These are phyloP conservation scores for Starmerella bombicola DNA, from an alignment of 805 yeast genomes.

Conservation along the genomic window DNA sequence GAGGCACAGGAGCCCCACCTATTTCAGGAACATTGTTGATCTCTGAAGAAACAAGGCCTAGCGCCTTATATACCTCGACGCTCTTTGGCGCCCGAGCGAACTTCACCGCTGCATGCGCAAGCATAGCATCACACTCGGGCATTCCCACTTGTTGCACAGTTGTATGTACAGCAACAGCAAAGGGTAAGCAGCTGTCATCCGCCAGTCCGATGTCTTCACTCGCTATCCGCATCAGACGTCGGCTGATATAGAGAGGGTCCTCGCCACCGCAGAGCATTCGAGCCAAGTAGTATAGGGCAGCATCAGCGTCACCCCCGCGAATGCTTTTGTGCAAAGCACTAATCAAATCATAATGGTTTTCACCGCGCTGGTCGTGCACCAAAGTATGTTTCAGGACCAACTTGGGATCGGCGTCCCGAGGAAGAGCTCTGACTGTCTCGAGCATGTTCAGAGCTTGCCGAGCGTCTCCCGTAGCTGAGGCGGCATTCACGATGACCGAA, in stretches of 20 bases:
- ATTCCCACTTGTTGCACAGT: slow-evolving; percentile 83
- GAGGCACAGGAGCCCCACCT: slow-evolving; percentile 46
- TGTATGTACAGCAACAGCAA: slow-evolving; percentile 74
- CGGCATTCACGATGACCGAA: slow-evolving; percentile 52
- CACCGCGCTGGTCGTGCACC: slow-evolving; percentile 77
- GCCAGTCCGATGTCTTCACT: slow-evolving; percentile 85
- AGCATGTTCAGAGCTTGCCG: slow-evolving; percentile 68
- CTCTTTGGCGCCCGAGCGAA: slow-evolving; percentile 77
- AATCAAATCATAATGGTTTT: slow-evolving; percentile 85
- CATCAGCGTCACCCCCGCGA: slow-evolving; percentile 82
- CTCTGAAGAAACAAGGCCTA: slow-evolving; percentile 50
- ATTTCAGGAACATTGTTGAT: slow-evolving; percentile 46
- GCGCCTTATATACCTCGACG: slow-evolving; percentile 72
- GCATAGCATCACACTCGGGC: slow-evolving; percentile 82
- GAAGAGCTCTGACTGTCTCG: slow-evolving; percentile 38
- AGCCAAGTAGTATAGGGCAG: slow-evolving; percentile 73
- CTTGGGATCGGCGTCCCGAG: slow-evolving; percentile 26
- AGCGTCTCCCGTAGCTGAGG: slow-evolving; percentile 69
- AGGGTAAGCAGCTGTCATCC: slow-evolving; percentile 73
- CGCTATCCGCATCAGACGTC: slow-evolving; percentile 89
- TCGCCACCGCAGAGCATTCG: slow-evolving; percentile 91
- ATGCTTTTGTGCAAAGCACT: slow-evolving; percentile 91
- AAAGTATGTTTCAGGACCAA: slow-evolving; percentile 38
- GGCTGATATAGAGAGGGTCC: slow-evolving; percentile 74
- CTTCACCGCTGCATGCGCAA: slow-evolving; percentile 90